A percentile compares a stretch with the other conserved stretches of the same genome.
phyloP scores from a whole-genome alignment of 176 grass and related monocot genomes.

The Saccharum officinarum region DNA sequence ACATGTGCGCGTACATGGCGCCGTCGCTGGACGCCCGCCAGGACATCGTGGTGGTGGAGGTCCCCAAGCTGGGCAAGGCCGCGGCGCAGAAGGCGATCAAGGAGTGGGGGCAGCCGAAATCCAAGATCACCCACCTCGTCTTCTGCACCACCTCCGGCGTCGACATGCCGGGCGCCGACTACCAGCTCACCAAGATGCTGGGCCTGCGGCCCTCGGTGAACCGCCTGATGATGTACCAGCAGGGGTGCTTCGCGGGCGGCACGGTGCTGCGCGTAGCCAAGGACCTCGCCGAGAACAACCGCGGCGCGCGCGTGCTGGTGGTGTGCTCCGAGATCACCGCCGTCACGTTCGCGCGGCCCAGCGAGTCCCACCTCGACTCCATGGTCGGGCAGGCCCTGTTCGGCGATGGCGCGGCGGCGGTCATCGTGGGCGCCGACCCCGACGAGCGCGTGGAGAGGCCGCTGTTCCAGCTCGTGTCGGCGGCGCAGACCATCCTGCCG shows the following conservation, averaged over 20 bases:
- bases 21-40: constrained; percentile 83
- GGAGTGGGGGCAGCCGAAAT: constrained; percentile 86
- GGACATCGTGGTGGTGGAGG: constrained; percentile 89
- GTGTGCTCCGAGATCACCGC: constrained; percentile 96
- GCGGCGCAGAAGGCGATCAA: constrained; percentile 89
- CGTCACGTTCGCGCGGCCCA: constrained; percentile 75
- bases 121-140: constrained; percentile 80
- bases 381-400: constrained; percentile 94
- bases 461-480: constrained; percentile 79
- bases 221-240: constrained; percentile 98
- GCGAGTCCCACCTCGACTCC: constrained; percentile 80
- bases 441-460: constrained; percentile 52
- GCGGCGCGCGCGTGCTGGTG: constrained; percentile 64
- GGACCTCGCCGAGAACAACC: constrained; percentile 97
- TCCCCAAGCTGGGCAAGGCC: constrained; percentile 72
- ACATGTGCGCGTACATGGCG: constrained; percentile 90
- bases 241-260: constrained; percentile 90
- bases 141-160: constrained; percentile 93
- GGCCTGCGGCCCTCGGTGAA: constrained; percentile 70
- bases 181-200: constrained; percentile 83
- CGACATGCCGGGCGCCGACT: constrained; percentile 93
- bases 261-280: constrained; percentile 90
- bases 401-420: constrained; percentile 66
- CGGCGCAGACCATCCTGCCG: constrained; percentile 78
- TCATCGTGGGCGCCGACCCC: constrained; percentile 77